phyloP scores from a whole-genome alignment of 31 red algal genomes.

The Asparagopsis taxiformis region DNA sequence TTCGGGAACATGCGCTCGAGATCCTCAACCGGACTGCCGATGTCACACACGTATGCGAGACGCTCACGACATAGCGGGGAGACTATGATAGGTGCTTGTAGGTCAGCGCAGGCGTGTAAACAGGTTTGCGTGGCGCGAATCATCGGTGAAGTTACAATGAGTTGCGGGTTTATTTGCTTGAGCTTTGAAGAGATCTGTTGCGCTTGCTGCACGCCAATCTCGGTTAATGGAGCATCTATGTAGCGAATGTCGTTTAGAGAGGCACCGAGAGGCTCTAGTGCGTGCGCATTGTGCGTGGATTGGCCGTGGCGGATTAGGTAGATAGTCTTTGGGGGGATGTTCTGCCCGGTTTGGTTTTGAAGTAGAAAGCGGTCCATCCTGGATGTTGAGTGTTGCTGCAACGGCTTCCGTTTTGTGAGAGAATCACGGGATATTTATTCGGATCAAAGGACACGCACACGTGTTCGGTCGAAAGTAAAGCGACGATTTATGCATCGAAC shows the following conservation, averaged over 20 bases:
- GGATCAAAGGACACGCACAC: no score
- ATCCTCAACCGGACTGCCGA: slow-evolving; percentile 11
- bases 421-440: no score
- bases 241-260: slow-evolving; percentile 26
- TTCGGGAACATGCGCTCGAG: slow-evolving; percentile 17
- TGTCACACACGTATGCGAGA: slow-evolving; percentile 25
- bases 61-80: slow-evolving; percentile 24
- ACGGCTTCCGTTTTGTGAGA: no score
- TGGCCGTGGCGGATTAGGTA: slow-evolving; percentile 42
- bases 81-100: background rate
- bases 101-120: background rate
- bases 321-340: slow-evolving; percentile 33
- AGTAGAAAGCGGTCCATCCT: slow-evolving; percentile 44
- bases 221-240: slow-evolving; percentile 37
- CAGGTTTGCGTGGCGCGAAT: slow-evolving; percentile 42
- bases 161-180: background rate
- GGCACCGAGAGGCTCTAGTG: background rate
- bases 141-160: slow-evolving; percentile 44
- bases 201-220: slow-evolving; percentile 25
- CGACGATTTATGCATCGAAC: no score
- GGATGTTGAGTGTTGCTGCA: no score
- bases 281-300: slow-evolving; percentile 47
- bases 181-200: background rate
- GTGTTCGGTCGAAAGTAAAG: no score
- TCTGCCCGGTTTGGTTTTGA: background rate